Conservation (phyloP, 1,284 basidiomycete genomes). For the Rhodotorula sp. region DNA sequence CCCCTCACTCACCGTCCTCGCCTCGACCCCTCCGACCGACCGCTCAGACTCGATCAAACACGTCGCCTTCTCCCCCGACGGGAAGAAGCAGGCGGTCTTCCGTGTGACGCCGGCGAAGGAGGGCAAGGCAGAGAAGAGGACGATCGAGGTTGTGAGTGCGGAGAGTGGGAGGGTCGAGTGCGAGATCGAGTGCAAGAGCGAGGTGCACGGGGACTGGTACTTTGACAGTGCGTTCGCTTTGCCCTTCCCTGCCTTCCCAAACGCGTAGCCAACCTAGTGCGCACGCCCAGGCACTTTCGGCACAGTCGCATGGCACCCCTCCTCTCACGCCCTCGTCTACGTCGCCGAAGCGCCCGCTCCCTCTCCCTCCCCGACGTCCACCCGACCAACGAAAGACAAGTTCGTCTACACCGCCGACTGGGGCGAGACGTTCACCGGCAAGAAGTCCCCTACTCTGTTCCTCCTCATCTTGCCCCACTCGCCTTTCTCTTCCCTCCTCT, state of each 20-base stretch:
- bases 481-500: background rate
- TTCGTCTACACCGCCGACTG: constrained; percentile 38
- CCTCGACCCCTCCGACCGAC: background rate
- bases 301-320: constrained; percentile 23
- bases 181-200: constrained; percentile 58
- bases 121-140: constrained; percentile 53
- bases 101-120: constrained; percentile 11
- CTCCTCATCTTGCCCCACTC: constrained; percentile 24
- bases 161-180: constrained; percentile 51
- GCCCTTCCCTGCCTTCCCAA: too few relatives aligned
- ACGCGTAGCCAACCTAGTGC: constrained; percentile 45
- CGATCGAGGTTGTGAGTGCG: constrained; percentile 62
- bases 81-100: constrained; percentile 17
- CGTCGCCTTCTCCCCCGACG: constrained; percentile 18
- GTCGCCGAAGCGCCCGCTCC: constrained; percentile 33
- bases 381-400: constrained; percentile 3
- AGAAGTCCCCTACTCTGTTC: constrained; percentile 33
- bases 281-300: constrained; percentile 46
- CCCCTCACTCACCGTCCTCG: background rate
- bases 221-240: constrained; percentile 57
- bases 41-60: constrained; percentile 18
- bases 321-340: constrained; percentile 29
- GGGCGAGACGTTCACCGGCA: constrained; percentile 38
- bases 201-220: constrained; percentile 60
- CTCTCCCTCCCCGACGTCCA: constrained; percentile 1